Conservation (phyloP, 1,284 basidiomycete genomes). For the Apiotrichum brassicae region DNA sequence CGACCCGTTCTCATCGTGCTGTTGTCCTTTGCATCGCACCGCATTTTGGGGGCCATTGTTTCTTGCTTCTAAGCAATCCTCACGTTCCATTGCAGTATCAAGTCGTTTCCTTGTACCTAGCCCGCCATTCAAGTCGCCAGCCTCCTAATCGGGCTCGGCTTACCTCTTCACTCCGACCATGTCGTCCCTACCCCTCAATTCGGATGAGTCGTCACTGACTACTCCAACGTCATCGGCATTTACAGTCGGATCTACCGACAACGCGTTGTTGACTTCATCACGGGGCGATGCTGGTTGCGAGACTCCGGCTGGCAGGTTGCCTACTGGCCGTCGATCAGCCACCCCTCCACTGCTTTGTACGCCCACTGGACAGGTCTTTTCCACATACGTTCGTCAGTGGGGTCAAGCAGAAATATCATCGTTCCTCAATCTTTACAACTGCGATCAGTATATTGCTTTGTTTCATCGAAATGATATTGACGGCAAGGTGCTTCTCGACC, state of each 20-base stretch:
- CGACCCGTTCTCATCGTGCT: too few relatives aligned
- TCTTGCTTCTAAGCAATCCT: too few relatives aligned
- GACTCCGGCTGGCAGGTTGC: not conserved
- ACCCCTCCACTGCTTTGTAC: constrained; percentile 33
- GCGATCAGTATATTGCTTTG: constrained; percentile 58
- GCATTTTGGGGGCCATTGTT: too few relatives aligned
- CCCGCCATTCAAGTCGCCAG: too few relatives aligned
- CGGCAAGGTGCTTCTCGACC: constrained; percentile 77
- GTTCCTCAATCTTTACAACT: constrained; percentile 51
- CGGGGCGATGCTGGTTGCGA: not conserved
- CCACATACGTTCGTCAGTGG: constrained; percentile 37
- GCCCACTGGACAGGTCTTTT: constrained; percentile 23
- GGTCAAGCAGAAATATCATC: constrained; percentile 27
- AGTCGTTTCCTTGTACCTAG: too few relatives aligned
- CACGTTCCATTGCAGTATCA: too few relatives aligned
- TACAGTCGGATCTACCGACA: not conserved
- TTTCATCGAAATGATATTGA: constrained; percentile 82
- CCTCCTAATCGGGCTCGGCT: too few relatives aligned
- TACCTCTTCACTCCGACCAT: not conserved
- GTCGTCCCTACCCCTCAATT: not conserved
- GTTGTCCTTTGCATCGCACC: too few relatives aligned
- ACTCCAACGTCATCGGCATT: constrained; percentile 35
- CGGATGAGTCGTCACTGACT: constrained; percentile 16
- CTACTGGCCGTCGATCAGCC: constrained; percentile 16
- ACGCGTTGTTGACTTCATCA: not conserved